Base-by-base conservation (phyloP, 345 rosid species). In the Euphorbia tirucalli region DNA sequence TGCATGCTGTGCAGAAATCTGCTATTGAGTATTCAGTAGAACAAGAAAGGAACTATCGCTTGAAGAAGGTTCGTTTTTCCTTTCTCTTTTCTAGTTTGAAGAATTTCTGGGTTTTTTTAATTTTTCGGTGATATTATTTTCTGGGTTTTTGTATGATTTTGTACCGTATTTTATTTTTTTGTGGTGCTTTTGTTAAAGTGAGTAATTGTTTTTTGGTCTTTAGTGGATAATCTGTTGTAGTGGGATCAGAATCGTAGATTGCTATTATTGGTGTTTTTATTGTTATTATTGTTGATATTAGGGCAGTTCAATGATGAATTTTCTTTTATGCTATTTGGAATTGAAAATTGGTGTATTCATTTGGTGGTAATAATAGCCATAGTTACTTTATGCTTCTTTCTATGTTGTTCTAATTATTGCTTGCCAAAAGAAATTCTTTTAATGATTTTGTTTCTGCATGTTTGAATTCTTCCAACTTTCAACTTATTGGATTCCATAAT, bases 381-480 rank as follows among this genome's bases (percentile, higher is more conserved):
- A 1, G 61, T 24, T 66, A 59, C 71, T 78, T 69, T 72, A 67
- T 64, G 28, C 65, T 77, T 52, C 5, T 56, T 70, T 46, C 31
- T 57, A 61, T 57, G 71, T 37, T 70, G 68, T 71, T 69, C 30
- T 78, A 56, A 66, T 69, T 15, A 74, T 72, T 75, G 79, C 75
- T 71, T 70, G 18, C 58, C 63, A 65, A 67, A 70, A 25, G 22
- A 41, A 25, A 30, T 37, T 81, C 52, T 59, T 66, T 74, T 69
- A 60, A 74, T 80, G 68, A 81, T 80, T 78, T 65, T 58, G 84
- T 37, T 76, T 68, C 66, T 66, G 68, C 79, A 70, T 74, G 68
- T 30, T 22, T 62, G 57, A 46, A 61, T 73, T 61, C 62, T 79
- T 68, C 68, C 63, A 72, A 35, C 41, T 65, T 48, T 64, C 15